Conservation (phyloP, 805 yeast species). For the Sugiyamaella qingdaonensis region DNA sequence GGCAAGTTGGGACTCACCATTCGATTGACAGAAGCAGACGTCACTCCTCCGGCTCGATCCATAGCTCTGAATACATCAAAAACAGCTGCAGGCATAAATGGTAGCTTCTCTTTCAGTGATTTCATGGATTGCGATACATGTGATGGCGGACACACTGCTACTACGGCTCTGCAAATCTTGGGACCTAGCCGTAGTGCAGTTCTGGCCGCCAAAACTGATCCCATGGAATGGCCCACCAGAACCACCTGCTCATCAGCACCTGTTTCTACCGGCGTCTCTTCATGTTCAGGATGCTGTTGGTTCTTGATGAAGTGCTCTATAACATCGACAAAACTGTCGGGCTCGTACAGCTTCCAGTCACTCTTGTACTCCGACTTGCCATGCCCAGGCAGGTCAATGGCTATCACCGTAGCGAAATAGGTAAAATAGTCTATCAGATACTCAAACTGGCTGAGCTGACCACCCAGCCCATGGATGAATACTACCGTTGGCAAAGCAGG, state of each 20-base stretch:
- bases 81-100: conserved; percentile 31
- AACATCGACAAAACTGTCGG: conserved; percentile 38
- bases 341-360: conserved; percentile 37
- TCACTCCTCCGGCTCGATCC: conserved; percentile 61
- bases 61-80: conserved; percentile 53
- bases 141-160: conserved; percentile 36
- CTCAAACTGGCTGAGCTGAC: conserved; percentile 82
- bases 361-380: conserved; percentile 42
- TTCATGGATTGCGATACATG: conserved; percentile 17
- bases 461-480: conserved; percentile 86
- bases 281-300: conserved; percentile 23
- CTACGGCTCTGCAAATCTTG: conserved; percentile 29
- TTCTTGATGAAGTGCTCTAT: conserved; percentile 36
- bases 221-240: conserved; percentile 72
- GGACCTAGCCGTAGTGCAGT: conserved; percentile 33
- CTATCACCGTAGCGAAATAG: conserved; percentile 57
- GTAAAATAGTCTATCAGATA: conserved; percentile 59
- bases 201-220: conserved; percentile 52
- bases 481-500: conserved; percentile 52
- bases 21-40: conserved; percentile 55
- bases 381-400: conserved; percentile 86
- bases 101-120: conserved; percentile 22
- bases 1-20: conserved; percentile 40
- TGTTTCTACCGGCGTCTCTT: conserved; percentile 15
- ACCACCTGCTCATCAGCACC: conserved; percentile 27